These are phyloP conservation scores for Voacanga thouarsii DNA, from an alignment of 257 asterid species.

Conservation along the genomic window DNA sequence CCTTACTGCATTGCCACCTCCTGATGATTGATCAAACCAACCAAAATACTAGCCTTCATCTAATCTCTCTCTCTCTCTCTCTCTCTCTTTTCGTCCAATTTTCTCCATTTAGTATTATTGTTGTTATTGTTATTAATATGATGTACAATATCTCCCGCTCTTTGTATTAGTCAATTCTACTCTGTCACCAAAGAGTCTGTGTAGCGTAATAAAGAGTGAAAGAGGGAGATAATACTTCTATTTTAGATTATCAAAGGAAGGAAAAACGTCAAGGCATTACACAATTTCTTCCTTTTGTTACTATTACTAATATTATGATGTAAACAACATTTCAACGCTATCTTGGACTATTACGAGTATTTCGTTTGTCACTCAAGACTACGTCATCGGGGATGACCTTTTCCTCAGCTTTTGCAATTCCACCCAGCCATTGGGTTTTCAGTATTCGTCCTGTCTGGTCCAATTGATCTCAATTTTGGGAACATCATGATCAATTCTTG, in stretches of 20 bases:
- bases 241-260: conserved; percentile 4
- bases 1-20: conserved; percentile 79
- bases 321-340: conserved; percentile 12
- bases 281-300: background rate
- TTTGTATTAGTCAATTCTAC: conserved; percentile 9
- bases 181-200: conserved; percentile 18
- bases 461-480: conserved; percentile 14
- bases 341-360: conserved; percentile 13
- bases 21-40: conserved; percentile 22
- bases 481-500: conserved; percentile 21
- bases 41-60: background rate
- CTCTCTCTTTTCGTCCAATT: background rate
- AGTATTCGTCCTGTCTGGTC: conserved; percentile 17
- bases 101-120: background rate
- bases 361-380: conserved; percentile 7
- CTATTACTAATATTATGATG: background rate
- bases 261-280: background rate
- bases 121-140: background rate
- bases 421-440: conserved; percentile 10
- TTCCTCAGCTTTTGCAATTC: conserved; percentile 17
- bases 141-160: conserved; percentile 8
- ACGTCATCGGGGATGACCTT: conserved; percentile 22
- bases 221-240: conserved; percentile 13
- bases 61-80: background rate
- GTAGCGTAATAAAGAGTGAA: conserved; percentile 21